These are phyloP conservation scores for Xylariaceae sp. DNA, from an alignment of 2,329 filamentous ascomycete genomes.

Conservation along the genomic window DNA sequence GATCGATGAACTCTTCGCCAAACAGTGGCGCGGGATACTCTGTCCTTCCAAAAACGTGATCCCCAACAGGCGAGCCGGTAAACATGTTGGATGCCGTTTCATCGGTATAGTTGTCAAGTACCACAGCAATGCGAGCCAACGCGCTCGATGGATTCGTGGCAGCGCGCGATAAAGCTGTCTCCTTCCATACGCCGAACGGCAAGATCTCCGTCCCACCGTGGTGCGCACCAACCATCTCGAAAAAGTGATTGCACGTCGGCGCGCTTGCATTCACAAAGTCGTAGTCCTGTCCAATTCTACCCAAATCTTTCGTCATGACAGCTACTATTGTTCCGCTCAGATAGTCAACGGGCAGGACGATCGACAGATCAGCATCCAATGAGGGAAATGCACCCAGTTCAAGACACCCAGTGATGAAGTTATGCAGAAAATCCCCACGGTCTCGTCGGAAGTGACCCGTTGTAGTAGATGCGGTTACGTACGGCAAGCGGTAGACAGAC, in stretches of 20 bases:
- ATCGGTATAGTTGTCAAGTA: constrained; percentile 25
- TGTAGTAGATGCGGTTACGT: constrained; percentile 26
- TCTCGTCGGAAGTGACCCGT: constrained; percentile 29
- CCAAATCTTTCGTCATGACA: constrained; percentile 23
- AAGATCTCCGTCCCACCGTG: constrained; percentile 19
- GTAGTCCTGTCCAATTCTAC: constrained; percentile 24
- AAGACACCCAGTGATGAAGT: constrained; percentile 26
- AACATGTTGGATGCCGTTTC: constrained; percentile 26
- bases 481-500: constrained; percentile 27
- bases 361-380: constrained; percentile 25
- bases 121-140: constrained; percentile 27
- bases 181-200: constrained; percentile 24
- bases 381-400: constrained; percentile 28
- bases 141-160: constrained; percentile 17
- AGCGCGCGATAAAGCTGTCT: constrained; percentile 23
- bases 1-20: constrained; percentile 15
- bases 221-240: constrained; percentile 18
- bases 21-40: constrained; percentile 23
- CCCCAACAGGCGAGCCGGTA: constrained; percentile 21
- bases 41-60: constrained; percentile 23
- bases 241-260: constrained; percentile 25
- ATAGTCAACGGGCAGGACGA: constrained; percentile 30
- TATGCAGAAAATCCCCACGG: constrained; percentile 31
- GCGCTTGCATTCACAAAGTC: constrained; percentile 28
- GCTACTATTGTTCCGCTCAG: constrained; percentile 25